Evolutionary conservation across 306 rosid genomes (phyloP).

Genomic region (Oemleria cerasiformis): DNA sequence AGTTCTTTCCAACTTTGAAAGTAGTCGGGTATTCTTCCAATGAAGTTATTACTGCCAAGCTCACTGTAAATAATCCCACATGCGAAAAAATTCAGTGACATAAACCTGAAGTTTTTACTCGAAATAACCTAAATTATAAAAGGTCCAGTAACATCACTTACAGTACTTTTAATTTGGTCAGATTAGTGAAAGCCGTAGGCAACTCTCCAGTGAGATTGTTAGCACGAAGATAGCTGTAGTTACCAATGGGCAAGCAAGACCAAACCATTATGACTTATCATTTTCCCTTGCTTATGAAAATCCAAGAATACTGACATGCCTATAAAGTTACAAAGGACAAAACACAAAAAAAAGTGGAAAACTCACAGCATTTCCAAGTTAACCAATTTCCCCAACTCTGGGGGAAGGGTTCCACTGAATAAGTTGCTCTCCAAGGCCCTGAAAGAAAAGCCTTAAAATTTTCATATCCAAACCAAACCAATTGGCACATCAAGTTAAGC

Average conservation of each 20-base stretch:
- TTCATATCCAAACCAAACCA: constrained; percentile 1
- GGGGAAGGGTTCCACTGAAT: constrained; percentile 30
- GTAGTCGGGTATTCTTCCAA: constrained; percentile 29
- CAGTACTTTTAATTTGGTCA: constrained; percentile 20
- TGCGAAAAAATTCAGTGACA: neutral
- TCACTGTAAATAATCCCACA: constrained; percentile 8
- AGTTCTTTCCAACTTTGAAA: constrained; percentile 19
- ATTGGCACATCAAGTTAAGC: neutral
- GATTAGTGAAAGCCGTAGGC: neutral
- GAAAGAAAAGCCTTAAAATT: neutral
- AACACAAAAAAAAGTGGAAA: neutral
- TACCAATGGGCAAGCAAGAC: neutral
- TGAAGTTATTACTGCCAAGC: constrained; percentile 36
- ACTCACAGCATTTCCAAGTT: constrained; percentile 27
- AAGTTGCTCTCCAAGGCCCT: constrained; percentile 28
- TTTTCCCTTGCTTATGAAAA: neutral
- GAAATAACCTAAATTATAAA: no score
- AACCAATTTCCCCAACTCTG: constrained; percentile 26
- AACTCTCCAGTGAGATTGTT: constrained; percentile 37
- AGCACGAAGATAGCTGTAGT: constrained; percentile 27
- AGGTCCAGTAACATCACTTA: constrained; percentile 7
- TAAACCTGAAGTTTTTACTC: neutral
- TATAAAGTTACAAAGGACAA: neutral
- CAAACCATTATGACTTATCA: constrained; percentile 2
- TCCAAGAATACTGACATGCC: neutral